Conservation (phyloP, 352 stramenopile genomes). For the Phytophthora pluvialis region DNA sequence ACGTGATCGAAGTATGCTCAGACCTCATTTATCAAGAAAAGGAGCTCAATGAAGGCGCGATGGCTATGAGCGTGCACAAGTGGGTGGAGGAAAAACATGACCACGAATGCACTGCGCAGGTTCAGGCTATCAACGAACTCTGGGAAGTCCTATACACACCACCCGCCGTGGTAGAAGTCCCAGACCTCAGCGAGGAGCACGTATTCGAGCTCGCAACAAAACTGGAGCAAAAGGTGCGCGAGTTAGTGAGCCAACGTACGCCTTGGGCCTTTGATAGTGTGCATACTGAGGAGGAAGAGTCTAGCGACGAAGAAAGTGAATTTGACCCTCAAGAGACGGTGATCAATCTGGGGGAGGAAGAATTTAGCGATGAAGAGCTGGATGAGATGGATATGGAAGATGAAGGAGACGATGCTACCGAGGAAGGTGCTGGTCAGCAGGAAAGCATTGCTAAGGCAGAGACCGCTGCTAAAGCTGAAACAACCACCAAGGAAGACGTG, state of each 20-base stretch:
- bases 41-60: conserved; percentile 77
- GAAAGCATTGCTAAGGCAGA: conserved; percentile 8
- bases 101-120: conserved; percentile 65
- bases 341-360: conserved; percentile 20
- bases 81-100: conserved; percentile 83
- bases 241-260: conserved; percentile 59
- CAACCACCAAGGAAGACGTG: conserved; percentile 20
- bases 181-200: conserved; percentile 51
- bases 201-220: conserved; percentile 54
- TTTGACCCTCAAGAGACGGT: conserved; percentile 33
- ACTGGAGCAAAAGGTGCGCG: conserved; percentile 49
- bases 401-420: conserved; percentile 12
- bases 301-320: conserved; percentile 25
- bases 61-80: conserved; percentile 90
- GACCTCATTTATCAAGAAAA: conserved; percentile 85
- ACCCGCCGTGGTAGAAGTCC: conserved; percentile 72
- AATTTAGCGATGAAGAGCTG: conserved; percentile 20
- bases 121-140: conserved; percentile 83
- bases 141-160: conserved; percentile 69
- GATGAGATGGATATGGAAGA: conserved; percentile 26
- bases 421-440: conserved; percentile 18
- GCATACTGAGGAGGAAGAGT: conserved; percentile 31
- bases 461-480: conserved; percentile 11
- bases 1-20: conserved; percentile 86
- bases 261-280: conserved; percentile 64